Conservation (phyloP, 192 early-diverging fungal genomes). For the Geranomyces michiganensis region DNA sequence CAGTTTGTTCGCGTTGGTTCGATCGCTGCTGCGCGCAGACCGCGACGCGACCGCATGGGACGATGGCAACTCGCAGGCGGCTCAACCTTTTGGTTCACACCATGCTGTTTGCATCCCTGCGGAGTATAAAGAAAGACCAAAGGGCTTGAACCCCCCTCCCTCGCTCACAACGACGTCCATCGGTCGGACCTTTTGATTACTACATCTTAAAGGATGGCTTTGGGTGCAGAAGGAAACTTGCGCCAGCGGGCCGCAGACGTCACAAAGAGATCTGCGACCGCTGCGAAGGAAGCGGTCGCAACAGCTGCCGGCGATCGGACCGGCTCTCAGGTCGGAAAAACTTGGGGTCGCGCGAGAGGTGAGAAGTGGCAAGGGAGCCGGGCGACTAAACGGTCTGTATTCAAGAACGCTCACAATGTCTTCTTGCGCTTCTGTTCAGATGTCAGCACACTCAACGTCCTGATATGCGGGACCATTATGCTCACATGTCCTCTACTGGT, state of each 20-base stretch:
- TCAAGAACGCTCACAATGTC: no score
- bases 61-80: no score
- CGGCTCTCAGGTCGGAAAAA: conserved; percentile 65
- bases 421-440: conserved; percentile 21
- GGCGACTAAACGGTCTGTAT: no score
- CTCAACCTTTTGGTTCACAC: no score
- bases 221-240: conserved; percentile 1
- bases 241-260: conserved; percentile 26
- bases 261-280: conserved; percentile 8
- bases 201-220: conserved; percentile 8
- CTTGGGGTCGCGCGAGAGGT: conserved; percentile 78
- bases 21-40: no score
- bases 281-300: conserved; percentile 4
- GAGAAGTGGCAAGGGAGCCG: not conserved
- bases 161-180: no score
- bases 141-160: no score
- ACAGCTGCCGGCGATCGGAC: not conserved
- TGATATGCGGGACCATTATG: conserved; percentile 60
- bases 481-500: conserved; percentile 66
- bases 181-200: no score
- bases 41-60: no score
- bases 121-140: no score
- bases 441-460: conserved; percentile 48
- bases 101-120: no score
- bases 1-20: no score